phyloP scores from a whole-genome alignment of 1,284 basidiomycete genomes.

The Ustilago lituana region DNA sequence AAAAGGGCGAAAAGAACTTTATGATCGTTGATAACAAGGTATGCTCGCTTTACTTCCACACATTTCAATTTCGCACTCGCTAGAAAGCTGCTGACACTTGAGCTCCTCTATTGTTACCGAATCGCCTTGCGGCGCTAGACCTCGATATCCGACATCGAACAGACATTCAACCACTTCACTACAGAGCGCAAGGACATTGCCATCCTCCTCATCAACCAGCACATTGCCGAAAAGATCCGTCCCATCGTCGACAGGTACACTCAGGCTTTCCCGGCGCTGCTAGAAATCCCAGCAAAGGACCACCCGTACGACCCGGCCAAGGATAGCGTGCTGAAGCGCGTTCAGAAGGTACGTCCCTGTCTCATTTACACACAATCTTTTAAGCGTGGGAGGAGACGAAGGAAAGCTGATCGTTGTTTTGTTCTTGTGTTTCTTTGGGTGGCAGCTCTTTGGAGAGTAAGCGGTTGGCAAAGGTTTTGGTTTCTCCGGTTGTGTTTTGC shows the following conservation, averaged over 20 bases:
- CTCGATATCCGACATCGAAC: conserved; percentile 62
- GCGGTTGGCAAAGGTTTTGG: too few species aligned
- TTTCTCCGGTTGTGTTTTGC: too few species aligned
- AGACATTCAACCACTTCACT: conserved; percentile 58
- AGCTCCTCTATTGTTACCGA: too few species aligned
- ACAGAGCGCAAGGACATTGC: conserved; percentile 63
- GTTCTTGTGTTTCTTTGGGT: too few species aligned
- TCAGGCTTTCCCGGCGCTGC: conserved; percentile 92
- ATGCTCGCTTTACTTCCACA: neutral
- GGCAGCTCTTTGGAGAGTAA: conserved; percentile 16
- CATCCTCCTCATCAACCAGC: conserved; percentile 66
- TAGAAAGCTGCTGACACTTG: too few species aligned
- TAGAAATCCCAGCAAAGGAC: conserved; percentile 95
- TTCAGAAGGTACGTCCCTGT: conserved; percentile 75
- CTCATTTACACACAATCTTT: too few species aligned
- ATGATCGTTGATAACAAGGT: conserved; percentile 64
- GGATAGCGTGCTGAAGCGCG: conserved; percentile 95
- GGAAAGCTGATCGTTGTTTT: too few species aligned
- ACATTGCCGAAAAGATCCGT: conserved; percentile 83
- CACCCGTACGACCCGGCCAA: conserved; percentile 81
- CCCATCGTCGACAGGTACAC: conserved; percentile 94
- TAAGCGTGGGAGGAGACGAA: too few species aligned
- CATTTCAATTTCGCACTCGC: neutral
- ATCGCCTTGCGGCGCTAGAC: too few species aligned
- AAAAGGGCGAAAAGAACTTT: conserved; percentile 64